phyloP scores from a whole-genome alignment of 768 basidiomycete species.

The Termitomyces sp. region DNA sequence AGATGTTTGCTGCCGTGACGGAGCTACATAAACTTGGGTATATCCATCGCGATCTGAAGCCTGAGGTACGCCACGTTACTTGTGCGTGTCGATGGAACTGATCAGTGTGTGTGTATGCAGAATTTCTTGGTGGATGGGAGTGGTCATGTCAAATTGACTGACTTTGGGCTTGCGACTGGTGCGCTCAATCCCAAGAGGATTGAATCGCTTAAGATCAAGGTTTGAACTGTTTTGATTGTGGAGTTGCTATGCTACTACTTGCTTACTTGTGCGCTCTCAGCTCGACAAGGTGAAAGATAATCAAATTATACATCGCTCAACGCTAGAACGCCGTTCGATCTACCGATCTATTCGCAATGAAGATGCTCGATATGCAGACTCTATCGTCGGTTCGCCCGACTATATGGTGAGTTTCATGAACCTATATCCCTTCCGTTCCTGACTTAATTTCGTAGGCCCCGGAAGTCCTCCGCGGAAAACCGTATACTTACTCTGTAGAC shows the following conservation, averaged over 20 bases:
- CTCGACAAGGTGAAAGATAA: slow-evolving; percentile 97
- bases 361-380: slow-evolving; percentile 93
- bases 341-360: slow-evolving; percentile 90
- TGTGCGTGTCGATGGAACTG: neutral
- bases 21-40: slow-evolving; percentile 98
- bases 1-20: slow-evolving; percentile 95
- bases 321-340: slow-evolving; percentile 90
- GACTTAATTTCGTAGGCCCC: slow-evolving; percentile 49
- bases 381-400: slow-evolving; percentile 96
- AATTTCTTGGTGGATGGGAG: slow-evolving; percentile 96
- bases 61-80: slow-evolving; percentile 63
- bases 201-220: slow-evolving; percentile 92
- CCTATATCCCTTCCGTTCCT: neutral
- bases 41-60: slow-evolving; percentile 97
- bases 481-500: slow-evolving; percentile 95
- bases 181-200: slow-evolving; percentile 93
- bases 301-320: slow-evolving; percentile 85
- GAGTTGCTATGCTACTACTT: neutral
- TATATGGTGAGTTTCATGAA: slow-evolving; percentile 71
- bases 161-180: slow-evolving; percentile 97
- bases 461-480: slow-evolving; percentile 89
- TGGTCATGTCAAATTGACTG: slow-evolving; percentile 96
- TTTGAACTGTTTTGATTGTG: slow-evolving; percentile 29
- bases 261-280: slow-evolving; percentile 34
- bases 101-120: slow-evolving; percentile 34